Conservation (phyloP, 2,329 filamentous ascomycete genomes). For the Verticillium alfalfae region DNA sequence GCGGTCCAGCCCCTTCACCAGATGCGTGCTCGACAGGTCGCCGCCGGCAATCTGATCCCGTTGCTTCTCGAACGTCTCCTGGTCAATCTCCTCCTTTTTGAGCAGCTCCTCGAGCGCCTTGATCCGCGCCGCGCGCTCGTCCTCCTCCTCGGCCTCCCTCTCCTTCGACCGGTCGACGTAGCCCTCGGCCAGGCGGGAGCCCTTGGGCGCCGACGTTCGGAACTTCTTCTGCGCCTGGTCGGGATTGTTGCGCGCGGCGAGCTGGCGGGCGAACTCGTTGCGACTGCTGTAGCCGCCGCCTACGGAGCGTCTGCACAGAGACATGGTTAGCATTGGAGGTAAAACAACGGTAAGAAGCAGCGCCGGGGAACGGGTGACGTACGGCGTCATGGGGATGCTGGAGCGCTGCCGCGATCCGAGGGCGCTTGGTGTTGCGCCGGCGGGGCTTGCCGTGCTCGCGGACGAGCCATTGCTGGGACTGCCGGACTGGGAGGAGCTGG, state of each 20-base stretch:
- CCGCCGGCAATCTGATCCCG: constrained; percentile 76
- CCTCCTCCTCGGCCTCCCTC: constrained; percentile 47
- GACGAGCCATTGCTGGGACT: constrained; percentile 41
- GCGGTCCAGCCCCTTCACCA: constrained; percentile 89
- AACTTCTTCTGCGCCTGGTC: constrained; percentile 63
- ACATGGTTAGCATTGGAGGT: constrained; percentile 14
- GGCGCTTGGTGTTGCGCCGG: constrained; percentile 29
- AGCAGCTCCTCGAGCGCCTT: constrained; percentile 75
- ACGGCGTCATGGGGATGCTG: constrained; percentile 94
- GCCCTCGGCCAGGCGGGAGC: constrained; percentile 70
- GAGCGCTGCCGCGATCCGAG: constrained; percentile 74
- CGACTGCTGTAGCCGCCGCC: constrained; percentile 36
- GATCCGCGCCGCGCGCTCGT: constrained; percentile 58
- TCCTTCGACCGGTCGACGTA: constrained; percentile 78
- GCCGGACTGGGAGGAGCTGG: constrained; percentile 34
- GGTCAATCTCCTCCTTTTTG: constrained; percentile 79
- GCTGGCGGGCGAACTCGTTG: constrained; percentile 75
- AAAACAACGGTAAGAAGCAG: background rate
- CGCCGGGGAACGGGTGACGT: constrained; percentile 25
- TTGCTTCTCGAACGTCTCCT: constrained; percentile 69
- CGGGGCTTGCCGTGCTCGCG: constrained; percentile 17
- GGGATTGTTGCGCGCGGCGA: constrained; percentile 64
- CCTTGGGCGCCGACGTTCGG: constrained; percentile 75
- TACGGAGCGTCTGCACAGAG: constrained; percentile 54
- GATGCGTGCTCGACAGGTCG: constrained; percentile 72